phyloP scores from a whole-genome alignment of 2,329 filamentous ascomycete species.

The Rutstroemia sp. region DNA sequence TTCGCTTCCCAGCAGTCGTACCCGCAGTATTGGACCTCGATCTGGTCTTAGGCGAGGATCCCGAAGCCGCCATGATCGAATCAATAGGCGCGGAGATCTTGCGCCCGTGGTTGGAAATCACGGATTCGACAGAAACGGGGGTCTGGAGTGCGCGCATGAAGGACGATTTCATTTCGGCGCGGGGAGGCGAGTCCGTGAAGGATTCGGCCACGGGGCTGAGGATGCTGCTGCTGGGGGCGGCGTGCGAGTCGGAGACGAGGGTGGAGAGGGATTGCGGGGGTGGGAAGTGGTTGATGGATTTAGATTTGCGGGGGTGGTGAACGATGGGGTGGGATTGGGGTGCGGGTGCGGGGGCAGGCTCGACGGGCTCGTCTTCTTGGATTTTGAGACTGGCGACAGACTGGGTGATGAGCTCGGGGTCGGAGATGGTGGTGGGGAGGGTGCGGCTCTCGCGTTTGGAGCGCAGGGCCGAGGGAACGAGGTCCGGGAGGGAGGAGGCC shows the following conservation, averaged over 20 bases:
- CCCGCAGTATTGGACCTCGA: conserved; percentile 19
- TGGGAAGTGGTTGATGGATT: conserved; percentile 10
- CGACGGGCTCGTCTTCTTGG: conserved; percentile 11
- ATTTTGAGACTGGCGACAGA: conserved; percentile 1
- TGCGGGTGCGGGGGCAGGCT: conserved; percentile 9
- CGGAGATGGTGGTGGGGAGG: background rate
- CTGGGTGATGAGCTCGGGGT: conserved; percentile 11
- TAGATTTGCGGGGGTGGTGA: background rate
- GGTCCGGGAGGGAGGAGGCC: conserved; percentile 28
- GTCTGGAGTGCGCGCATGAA: background rate
- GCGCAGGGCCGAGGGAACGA: conserved; percentile 22
- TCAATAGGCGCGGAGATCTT: conserved; percentile 25
- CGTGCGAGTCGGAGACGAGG: background rate
- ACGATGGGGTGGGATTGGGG: too few relatives aligned
- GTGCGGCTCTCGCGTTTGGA: conserved; percentile 11
- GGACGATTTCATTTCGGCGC: background rate
- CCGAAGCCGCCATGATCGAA: background rate
- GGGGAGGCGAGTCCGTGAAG: conserved; percentile 6
- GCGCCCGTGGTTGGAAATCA: conserved; percentile 18
- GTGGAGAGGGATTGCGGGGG: background rate
- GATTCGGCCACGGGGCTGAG: conserved; percentile 26
- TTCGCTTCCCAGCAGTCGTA: conserved; percentile 15
- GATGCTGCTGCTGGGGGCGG: conserved; percentile 3
- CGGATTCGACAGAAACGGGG: background rate
- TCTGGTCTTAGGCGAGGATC: conserved; percentile 16